These are phyloP conservation scores for Pestalotiopsis sp. DNA, from an alignment of 2,329 filamentous ascomycete species.

Conservation along the genomic window DNA sequence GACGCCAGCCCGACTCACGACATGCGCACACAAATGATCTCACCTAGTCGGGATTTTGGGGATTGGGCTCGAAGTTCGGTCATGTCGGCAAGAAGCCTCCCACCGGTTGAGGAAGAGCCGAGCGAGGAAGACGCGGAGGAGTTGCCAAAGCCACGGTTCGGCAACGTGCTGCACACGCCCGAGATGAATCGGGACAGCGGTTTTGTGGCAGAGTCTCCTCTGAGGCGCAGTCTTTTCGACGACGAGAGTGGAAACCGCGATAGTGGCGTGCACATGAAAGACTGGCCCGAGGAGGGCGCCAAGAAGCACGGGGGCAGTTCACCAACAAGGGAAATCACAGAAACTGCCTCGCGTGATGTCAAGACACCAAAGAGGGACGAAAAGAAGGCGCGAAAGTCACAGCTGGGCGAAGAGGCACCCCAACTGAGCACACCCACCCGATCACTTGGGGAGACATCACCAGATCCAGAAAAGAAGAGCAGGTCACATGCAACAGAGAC, in stretches of 20 bases:
- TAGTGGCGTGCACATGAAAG: constrained; percentile 59
- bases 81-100: constrained; percentile 40
- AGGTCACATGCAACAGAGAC: constrained; percentile 16
- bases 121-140: constrained; percentile 45
- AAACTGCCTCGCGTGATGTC: constrained; percentile 45
- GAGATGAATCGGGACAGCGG: constrained; percentile 54
- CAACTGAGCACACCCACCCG: constrained; percentile 20
- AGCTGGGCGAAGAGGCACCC: constrained; percentile 28
- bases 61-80: constrained; percentile 45
- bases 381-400: constrained; percentile 23
- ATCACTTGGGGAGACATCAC: constrained; percentile 12
- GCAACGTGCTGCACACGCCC: constrained; percentile 23
- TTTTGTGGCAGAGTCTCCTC: constrained; percentile 48
- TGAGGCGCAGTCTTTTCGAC: constrained; percentile 34
- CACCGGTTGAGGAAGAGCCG: constrained; percentile 55
- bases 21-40: background rate
- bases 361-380: constrained; percentile 33
- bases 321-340: constrained; percentile 39
- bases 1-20: background rate
- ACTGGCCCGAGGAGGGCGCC: constrained; percentile 40
- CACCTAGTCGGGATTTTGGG: constrained; percentile 27
- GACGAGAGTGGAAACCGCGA: constrained; percentile 46
- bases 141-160: constrained; percentile 18
- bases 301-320: constrained; percentile 20
- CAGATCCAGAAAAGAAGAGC: constrained; percentile 13